Evolutionary conservation across 306 rosid genomes (phyloP), one percentile per base, ranked within the genome.

Genomic region (Phaseolus lunatus): DNA sequence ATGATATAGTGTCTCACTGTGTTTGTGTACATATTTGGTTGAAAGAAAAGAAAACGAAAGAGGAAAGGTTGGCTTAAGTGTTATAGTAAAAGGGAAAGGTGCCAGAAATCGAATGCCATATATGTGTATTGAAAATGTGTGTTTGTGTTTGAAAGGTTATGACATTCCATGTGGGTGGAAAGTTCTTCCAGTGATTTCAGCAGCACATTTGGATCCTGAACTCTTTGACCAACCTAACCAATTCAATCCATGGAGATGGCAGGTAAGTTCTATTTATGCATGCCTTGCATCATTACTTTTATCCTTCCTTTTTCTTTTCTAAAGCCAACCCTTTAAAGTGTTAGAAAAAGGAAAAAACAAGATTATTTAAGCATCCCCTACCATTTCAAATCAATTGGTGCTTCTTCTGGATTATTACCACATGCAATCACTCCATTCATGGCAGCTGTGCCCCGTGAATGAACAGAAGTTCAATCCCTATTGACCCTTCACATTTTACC

Each of bases 101-200:
- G 56, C 64, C 67, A 20, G 35, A 44, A 78, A 69, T 27, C 20
- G 6, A 78, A 57, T 4, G 44, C 33, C 35, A 19, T 37, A 27
- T 47, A 58, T 52, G 62, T 53, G 44, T 20, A 63, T 39, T 66
- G 54, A 70, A 37, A 67, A 70, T 68, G 70, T 61, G 27, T 78
- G 73, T 68, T 68, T 73, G 72, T 65, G 53, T 39, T 81, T 71
- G 78, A 75, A 92, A 96, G 98, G 98, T 48, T 96, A 92, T 85
- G 96, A 92, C 85, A 92, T 96, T 89, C 99, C 99, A 86, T 65
- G 97, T 88, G 99, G 99, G 50, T 96, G 99, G 99, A 92, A 96
- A 96, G 98, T 96, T 77, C 99, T 96, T 57, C 99, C 99, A 66
- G 99, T 96, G 66, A 85, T 96, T 57, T 78, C 98, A 84, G 98